These are phyloP conservation scores for Phlebopus sp. DNA, from an alignment of 1,284 basidiomycete species.

Conservation along the genomic window DNA sequence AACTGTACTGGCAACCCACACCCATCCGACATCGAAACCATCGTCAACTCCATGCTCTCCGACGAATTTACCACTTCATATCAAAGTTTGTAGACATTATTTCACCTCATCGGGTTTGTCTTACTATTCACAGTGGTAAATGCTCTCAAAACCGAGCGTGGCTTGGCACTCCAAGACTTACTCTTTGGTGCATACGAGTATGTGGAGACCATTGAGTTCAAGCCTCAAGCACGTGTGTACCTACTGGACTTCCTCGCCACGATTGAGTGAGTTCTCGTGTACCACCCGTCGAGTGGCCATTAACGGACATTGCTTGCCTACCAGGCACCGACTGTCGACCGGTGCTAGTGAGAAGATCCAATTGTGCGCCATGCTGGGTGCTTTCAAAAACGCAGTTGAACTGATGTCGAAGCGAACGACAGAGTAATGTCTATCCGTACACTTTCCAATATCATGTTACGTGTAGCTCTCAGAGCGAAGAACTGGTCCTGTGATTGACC, in stretches of 20 bases:
- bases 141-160: conserved; percentile 85
- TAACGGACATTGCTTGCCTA: conserved; percentile 2
- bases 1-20: conserved; percentile 97
- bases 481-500: too few relatives aligned
- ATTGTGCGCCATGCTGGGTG: conserved; percentile 86
- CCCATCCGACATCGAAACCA: conserved; percentile 88
- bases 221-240: conserved; percentile 84
- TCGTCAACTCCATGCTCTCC: conserved; percentile 94
- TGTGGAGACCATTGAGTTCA: conserved; percentile 82
- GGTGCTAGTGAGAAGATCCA: conserved; percentile 96
- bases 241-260: conserved; percentile 88
- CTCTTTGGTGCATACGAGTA: conserved; percentile 94
- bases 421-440: too few relatives aligned
- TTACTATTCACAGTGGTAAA: conserved; percentile 65
- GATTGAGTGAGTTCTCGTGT: conserved; percentile 70
- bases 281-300: neutral
- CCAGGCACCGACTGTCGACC: conserved; percentile 86
- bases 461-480: too few relatives aligned
- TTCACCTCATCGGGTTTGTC: conserved; percentile 1
- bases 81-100: conserved; percentile 57
- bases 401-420: conserved; percentile 43
- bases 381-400: conserved; percentile 93
- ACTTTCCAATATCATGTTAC: too few relatives aligned
- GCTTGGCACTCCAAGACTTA: conserved; percentile 93
- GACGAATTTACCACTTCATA: conserved; percentile 96